Base-by-base conservation (phyloP, 2,329 filamentous ascomycete species). In the Talaromyces sp. region DNA sequence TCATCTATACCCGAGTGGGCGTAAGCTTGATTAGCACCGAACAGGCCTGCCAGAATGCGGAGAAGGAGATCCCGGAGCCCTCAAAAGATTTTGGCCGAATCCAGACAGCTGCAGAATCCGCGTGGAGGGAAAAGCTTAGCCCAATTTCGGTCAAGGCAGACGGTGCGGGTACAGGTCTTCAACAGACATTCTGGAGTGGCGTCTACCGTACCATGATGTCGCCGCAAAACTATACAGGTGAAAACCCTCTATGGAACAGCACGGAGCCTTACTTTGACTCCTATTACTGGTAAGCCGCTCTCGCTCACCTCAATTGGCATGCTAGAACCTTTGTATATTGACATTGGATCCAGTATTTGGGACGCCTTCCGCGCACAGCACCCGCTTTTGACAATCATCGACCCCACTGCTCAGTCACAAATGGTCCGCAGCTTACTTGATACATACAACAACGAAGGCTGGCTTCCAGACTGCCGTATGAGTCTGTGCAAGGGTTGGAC, bases 391-490 rank as follows among this genome's bases (percentile, higher is more conserved):
- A 89, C 86, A 0, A 80, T 91, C 19, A 65, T 88, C 1, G 88
- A 91, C 64, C 87, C 89, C 0, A 65, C 70, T 0, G 81, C 84
- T 1, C 82, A 89, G 43, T 79, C 84, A 0, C 75, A 84, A 60
- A 89, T 91, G 82, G 77, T 90, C 2, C 80, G 87, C 26, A 89
- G 86, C 53, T 75, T 91, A 29, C 85, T 91, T 35, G 87, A 90
- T 63, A 90, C 84, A 0, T 90, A 90, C 66, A 78, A 79, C n/a
- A 81, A 89, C 68, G 78, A 87, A 59, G 89, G 88, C 2, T 90
- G 86, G 81, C 77, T 91, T 5, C 89, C 89, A 0, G 89, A 91
- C 69, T 90, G 88, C 62, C 83, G 87, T 41, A 91, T 91, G 88
- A 86, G 81, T 49, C 78, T 90, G 1, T 89, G 84, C 69, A 89